These are phyloP conservation scores for Myriangium duriaei DNA, from an alignment of 2,329 filamentous ascomycete genomes.

Conservation along the genomic window DNA sequence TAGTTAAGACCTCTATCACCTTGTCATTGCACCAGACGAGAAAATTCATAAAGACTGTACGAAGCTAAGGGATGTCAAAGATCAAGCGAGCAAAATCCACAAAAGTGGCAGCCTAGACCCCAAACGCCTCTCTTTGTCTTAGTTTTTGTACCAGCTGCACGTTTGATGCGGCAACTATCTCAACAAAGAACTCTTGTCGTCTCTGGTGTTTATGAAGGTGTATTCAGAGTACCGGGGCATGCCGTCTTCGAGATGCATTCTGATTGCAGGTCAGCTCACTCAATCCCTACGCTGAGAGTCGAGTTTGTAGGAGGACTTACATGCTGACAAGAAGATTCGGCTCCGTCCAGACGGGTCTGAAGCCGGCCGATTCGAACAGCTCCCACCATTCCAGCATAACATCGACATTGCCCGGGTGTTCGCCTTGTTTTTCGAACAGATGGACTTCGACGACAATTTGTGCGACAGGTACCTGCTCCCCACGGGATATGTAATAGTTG, in stretches of 20 bases:
- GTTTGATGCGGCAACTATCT: too few species aligned
- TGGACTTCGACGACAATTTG: conserved; percentile 6
- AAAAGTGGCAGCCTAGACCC: too few species aligned
- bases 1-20: too few species aligned
- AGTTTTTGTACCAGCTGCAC: too few species aligned
- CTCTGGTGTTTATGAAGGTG: background rate
- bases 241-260: background rate
- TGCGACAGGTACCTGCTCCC: background rate
- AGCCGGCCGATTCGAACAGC: conserved; percentile 1
- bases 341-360: conserved; percentile 13
- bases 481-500: background rate
- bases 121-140: too few species aligned
- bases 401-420: background rate
- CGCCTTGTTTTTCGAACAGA: background rate
- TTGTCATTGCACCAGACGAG: too few species aligned
- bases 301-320: background rate
- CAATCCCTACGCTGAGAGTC: background rate
- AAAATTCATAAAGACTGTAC: too few species aligned
- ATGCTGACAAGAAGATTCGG: conserved; percentile 12
- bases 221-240: background rate
- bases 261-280: background rate
- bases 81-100: too few species aligned
- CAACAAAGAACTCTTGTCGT: background rate
- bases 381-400: conserved; percentile 6
- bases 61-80: too few species aligned